Evolutionary conservation across 805 yeast genomes (phyloP).

Genomic region (Starmerella sirachaensis): DNA sequence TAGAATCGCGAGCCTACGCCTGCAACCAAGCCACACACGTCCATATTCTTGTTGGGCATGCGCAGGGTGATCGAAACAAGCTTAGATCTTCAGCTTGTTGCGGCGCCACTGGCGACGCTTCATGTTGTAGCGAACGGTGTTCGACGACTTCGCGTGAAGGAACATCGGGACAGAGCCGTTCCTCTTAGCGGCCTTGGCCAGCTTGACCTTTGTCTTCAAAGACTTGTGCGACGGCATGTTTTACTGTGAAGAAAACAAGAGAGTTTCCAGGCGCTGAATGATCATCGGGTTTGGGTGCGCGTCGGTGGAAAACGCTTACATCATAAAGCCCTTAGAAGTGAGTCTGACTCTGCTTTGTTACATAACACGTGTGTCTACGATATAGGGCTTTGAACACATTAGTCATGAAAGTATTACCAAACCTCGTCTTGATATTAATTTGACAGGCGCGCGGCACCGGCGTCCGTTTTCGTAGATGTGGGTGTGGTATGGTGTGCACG

Average conservation of each 20-base stretch:
- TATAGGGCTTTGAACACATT: too few species aligned
- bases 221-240: constrained; percentile 55
- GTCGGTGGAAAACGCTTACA: constrained; percentile 1
- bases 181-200: constrained; percentile 97
- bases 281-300: constrained; percentile 1
- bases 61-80: too few species aligned
- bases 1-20: too few species aligned
- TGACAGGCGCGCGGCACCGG: too few species aligned
- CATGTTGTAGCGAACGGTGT: constrained; percentile 83
- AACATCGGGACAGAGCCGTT: constrained; percentile 99
- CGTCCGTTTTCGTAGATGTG: too few species aligned
- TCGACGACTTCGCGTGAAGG: constrained; percentile 96
- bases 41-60: too few species aligned
- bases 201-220: constrained; percentile 94
- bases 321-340: constrained; percentile 6
- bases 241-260: constrained; percentile 6
- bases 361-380: too few species aligned
- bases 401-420: too few species aligned
- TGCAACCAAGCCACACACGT: too few species aligned
- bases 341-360: too few species aligned
- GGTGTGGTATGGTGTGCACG: too few species aligned
- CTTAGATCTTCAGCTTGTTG: constrained; percentile 94
- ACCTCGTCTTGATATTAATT: too few species aligned
- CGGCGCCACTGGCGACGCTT: constrained; percentile 99
- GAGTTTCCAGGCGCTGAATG: background rate